Conservation (phyloP, 768 basidiomycete species). For the Lanmaoa pseudosensibilis region DNA sequence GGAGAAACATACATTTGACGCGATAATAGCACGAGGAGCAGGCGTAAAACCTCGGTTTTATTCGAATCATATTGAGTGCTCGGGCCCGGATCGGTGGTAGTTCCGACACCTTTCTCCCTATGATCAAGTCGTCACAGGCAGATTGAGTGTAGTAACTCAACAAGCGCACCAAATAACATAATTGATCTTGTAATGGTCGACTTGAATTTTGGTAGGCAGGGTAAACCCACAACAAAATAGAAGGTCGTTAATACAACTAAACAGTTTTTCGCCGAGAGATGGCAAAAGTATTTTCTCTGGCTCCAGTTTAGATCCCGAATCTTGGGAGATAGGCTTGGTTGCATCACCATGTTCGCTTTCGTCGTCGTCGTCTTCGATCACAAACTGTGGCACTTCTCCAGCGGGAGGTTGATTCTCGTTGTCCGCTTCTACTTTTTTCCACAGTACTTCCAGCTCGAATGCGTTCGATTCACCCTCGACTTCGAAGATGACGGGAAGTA, state of each 20-base stretch:
- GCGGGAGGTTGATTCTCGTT: slow-evolving; percentile 31
- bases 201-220: slow-evolving; percentile 71
- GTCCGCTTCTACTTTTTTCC: slow-evolving; percentile 64
- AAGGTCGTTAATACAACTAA: slow-evolving; percentile 79
- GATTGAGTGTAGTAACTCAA: slow-evolving; percentile 1
- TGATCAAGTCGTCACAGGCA: slow-evolving; percentile 5
- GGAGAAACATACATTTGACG: slow-evolving; percentile 86
- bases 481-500: slow-evolving; percentile 89
- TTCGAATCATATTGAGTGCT: slow-evolving; percentile 69
- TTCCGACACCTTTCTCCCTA: slow-evolving; percentile 96
- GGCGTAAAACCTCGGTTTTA: slow-evolving; percentile 86
- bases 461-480: slow-evolving; percentile 66
- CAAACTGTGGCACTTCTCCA: slow-evolving; percentile 62
- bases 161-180: slow-evolving; percentile 80
- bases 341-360: slow-evolving; percentile 41
- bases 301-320: slow-evolving; percentile 28
- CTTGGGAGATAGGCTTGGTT: slow-evolving; percentile 16
- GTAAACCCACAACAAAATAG: slow-evolving; percentile 95
- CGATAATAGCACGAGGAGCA: slow-evolving; percentile 85
- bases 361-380: slow-evolving; percentile 86
- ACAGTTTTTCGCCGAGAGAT: slow-evolving; percentile 79
- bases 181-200: slow-evolving; percentile 79
- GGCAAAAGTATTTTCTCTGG: slow-evolving; percentile 55
- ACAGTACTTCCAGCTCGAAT: slow-evolving; percentile 80
- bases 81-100: slow-evolving; percentile 70